Conservation (phyloP, 345 rosid species). For the Murraya koenigii region DNA sequence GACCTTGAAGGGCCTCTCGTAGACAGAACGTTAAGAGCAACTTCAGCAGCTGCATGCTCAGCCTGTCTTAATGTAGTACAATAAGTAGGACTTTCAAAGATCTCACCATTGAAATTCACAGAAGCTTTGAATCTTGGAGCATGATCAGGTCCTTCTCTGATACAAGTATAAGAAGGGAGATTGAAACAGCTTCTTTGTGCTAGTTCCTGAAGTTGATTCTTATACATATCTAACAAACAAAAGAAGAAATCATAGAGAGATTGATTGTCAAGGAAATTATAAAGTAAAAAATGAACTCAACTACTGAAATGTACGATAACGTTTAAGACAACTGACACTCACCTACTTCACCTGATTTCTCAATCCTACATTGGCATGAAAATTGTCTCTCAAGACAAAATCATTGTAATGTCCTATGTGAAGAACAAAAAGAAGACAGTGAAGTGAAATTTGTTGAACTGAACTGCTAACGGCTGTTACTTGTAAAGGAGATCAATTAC, state of each 20-base stretch:
- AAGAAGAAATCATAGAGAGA: background rate
- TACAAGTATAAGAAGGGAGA: conserved; percentile 67
- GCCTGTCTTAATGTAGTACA: conserved; percentile 67
- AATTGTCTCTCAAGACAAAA: conserved; percentile 18
- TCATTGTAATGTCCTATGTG: background rate
- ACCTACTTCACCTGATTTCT: conserved; percentile 35
- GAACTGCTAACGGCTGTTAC: background rate
- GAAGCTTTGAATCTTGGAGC: conserved; percentile 81
- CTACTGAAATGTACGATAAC: conserved; percentile 9
- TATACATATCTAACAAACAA: conserved; percentile 46
- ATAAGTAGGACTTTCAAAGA: conserved; percentile 56
- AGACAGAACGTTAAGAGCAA: conserved; percentile 57
- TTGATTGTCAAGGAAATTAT: background rate
- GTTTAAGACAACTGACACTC: conserved; percentile 11
- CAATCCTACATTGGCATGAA: conserved; percentile 28
- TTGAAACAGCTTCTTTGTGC: conserved; percentile 82
- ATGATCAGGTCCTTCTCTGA: conserved; percentile 79
- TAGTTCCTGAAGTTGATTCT: conserved; percentile 73
- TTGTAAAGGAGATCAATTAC: conserved; percentile 1
- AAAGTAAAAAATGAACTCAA: conserved; percentile 2
- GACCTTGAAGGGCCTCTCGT: conserved; percentile 66
- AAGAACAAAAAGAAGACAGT: conserved; percentile 9
- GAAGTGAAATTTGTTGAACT: conserved; percentile 10
- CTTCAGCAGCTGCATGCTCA: conserved; percentile 74
- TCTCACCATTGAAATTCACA: conserved; percentile 74